Base-by-base conservation (phyloP, 257 asterid species). In the Solanum arcanum region DNA sequence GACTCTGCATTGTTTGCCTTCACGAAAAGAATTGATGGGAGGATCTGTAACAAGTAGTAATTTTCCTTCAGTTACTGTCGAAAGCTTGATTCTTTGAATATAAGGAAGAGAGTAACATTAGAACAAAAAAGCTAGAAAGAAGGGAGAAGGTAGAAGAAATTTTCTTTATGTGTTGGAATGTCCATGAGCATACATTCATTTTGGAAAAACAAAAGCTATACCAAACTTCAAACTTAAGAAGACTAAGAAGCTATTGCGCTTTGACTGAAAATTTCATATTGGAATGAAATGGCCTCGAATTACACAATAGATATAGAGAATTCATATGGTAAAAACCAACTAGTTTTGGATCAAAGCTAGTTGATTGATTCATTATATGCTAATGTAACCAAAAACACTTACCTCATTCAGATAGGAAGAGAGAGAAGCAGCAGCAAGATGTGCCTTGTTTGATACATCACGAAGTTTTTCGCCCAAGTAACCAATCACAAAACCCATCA, bases 361-460 rank as follows among this genome's bases (percentile, higher is more conserved):
- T 25, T 15, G 64, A 44, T 46, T 46, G 64, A 46, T 78, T 78
- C 41, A 78, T 77, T 44, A 77, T 44, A 25, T 25, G 84, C 64
- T 44, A 90, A 11, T 33, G 18, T 47, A 78, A 46, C 33, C 46
- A 85, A 83, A 33, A 42, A 72, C 27, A 46, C 8, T 70, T 47
- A 95, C 98, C 98, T 96, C 99, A 90, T 95, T 95, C 88, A 96
- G 89, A 90, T 96, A 94, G 83, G 97, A 94, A 41, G 99, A 93
- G 76, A 96, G 92, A 88, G 96, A 92, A 91, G 98, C 98, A 86
- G 92, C 86, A 82, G 91, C 90, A 83, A 92, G 95, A 86, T 95
- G 94, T 37, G 98, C 96, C 90, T 86, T 85, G 39, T 93, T 94
- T 62, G 99, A 94, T 83, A 94, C 88, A 49, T 85, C 59, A 37